These are phyloP conservation scores for Raphanus hybrid DNA, from an alignment of 441 rosid genomes.

Conservation along the genomic window DNA sequence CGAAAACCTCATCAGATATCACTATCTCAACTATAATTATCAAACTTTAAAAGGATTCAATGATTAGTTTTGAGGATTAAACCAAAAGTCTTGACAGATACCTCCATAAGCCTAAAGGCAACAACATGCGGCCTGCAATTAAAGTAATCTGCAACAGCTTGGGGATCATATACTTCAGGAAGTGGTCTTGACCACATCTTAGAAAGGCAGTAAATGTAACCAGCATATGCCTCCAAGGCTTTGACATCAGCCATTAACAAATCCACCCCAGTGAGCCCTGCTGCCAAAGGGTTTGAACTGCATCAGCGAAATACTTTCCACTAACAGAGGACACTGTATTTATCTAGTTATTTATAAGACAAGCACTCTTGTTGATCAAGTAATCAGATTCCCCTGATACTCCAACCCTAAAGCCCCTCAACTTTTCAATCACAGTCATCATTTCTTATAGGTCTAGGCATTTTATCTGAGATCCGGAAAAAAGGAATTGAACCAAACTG, in stretches of 20 bases:
- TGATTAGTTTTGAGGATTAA: neutral
- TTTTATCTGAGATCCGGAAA: no score
- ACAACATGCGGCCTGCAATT: conserved; percentile 90
- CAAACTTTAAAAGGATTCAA: conserved; percentile 1
- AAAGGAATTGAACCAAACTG: no score
- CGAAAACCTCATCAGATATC: neutral
- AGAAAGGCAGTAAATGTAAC: conserved; percentile 64
- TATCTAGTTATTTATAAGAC: neutral
- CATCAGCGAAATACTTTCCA: conserved; percentile 25
- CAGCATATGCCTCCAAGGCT: conserved; percentile 81
- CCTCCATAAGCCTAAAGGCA: conserved; percentile 92
- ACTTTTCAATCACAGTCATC: neutral
- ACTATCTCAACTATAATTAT: neutral
- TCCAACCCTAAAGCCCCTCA: neutral
- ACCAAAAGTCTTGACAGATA: conserved; percentile 38
- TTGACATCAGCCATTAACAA: conserved; percentile 90
- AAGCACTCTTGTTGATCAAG: neutral
- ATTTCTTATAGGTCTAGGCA: neutral
- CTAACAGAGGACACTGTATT: no score
- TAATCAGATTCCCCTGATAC: neutral
- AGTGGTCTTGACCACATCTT: conserved; percentile 91
- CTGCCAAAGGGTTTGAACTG: conserved; percentile 37
- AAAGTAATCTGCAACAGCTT: conserved; percentile 80
- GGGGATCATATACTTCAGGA: conserved; percentile 81
- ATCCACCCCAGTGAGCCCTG: conserved; percentile 85